A percentile compares a stretch with the other conserved stretches of the same genome.
These are phyloP conservation scores for Beauveria sp. DNA, from an alignment of 2,329 filamentous ascomycete species.

Conservation along the genomic window DNA sequence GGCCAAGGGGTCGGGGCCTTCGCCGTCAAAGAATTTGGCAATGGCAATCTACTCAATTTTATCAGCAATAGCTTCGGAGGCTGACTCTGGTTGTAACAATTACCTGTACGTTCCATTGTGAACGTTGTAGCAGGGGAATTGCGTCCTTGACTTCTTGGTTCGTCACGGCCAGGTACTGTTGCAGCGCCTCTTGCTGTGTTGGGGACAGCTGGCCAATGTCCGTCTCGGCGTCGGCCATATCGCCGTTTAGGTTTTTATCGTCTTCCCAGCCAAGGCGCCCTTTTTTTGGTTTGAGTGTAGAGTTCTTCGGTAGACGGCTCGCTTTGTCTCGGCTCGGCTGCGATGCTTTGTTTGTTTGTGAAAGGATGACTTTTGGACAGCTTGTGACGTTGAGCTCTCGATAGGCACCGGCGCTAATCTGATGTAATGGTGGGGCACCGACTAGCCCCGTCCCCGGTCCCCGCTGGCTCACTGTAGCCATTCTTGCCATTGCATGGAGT, in stretches of 20 bases:
- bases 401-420: neutral
- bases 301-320: no score
- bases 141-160: slow-evolving; percentile 72
- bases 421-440: slow-evolving; percentile 4
- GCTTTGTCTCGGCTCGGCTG: neutral
- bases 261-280: neutral
- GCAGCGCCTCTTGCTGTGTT: slow-evolving; percentile 73
- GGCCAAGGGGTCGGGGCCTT: slow-evolving; percentile 72
- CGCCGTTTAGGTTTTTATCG: neutral
- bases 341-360: neutral
- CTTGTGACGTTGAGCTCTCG: neutral
- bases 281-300: neutral
- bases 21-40: slow-evolving; percentile 95
- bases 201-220: slow-evolving; percentile 65
- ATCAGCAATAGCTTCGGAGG: neutral
- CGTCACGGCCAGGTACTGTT: slow-evolving; percentile 84
- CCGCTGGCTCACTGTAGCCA: neutral
- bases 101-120: slow-evolving; percentile 94
- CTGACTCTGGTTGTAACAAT: neutral
- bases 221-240: slow-evolving; percentile 27
- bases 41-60: slow-evolving; percentile 69
- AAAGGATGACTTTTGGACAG: neutral
- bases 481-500: no score
- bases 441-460: neutral
- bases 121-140: slow-evolving; percentile 70